Conservation (phyloP, 2,329 filamentous ascomycete genomes). For the Orbilia brochopaga region DNA sequence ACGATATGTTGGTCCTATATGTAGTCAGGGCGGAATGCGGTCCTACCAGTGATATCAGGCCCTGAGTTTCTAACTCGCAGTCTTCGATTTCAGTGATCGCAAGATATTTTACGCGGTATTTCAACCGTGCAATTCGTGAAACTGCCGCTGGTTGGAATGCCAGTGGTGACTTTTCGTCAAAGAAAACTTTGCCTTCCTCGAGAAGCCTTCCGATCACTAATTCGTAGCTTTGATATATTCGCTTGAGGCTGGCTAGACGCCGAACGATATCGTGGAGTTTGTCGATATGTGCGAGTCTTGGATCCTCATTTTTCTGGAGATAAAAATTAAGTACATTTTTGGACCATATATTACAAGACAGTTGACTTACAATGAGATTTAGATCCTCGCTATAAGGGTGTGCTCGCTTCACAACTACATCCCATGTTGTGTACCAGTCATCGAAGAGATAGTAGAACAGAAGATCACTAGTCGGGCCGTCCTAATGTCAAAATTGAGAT, state of each 20-base stretch:
- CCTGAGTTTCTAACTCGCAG: constrained; percentile 64
- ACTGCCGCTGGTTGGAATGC: constrained; percentile 58
- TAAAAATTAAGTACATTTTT: too few relatives aligned
- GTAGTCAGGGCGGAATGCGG: not conserved
- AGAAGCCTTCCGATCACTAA: constrained; percentile 68
- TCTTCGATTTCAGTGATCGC: constrained; percentile 69
- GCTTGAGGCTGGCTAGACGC: constrained; percentile 67
- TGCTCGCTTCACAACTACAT: constrained; percentile 66
- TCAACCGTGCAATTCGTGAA: constrained; percentile 66
- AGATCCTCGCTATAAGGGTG: constrained; percentile 61
- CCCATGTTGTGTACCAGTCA: constrained; percentile 69
- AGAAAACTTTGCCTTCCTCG: constrained; percentile 61
- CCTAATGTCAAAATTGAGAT: not conserved
- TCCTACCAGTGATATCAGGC: constrained; percentile 58
- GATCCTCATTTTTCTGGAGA: constrained; percentile 63
- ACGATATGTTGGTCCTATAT: not conserved
- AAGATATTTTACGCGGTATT: constrained; percentile 68
- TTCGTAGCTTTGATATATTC: constrained; percentile 68
- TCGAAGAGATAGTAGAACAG: constrained; percentile 72
- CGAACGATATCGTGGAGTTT: constrained; percentile 67
- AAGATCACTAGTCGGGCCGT: constrained; percentile 64
- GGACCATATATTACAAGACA: too few relatives aligned
- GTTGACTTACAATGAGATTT: constrained; percentile 61
- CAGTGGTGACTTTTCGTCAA: constrained; percentile 24
- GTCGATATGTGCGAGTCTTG: constrained; percentile 60